Evolutionary conservation across 805 yeast species (phyloP), one percentile per base, ranked within the genome.

Genomic region (Pichia paraexigua): DNA sequence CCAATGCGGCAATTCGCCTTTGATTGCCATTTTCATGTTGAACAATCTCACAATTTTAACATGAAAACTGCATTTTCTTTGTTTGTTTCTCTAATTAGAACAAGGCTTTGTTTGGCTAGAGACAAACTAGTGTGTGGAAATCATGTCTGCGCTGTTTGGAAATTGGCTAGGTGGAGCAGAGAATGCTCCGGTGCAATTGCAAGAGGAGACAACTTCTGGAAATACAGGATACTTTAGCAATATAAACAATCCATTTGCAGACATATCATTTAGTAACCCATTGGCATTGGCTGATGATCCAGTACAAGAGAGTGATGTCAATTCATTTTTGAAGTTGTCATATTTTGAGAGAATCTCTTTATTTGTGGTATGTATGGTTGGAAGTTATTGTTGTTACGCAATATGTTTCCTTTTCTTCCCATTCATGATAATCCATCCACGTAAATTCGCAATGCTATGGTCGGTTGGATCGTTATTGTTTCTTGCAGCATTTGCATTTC

Each of bases 361-460:
- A 5, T 92, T 91, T 63, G 76, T 80, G 7, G 80, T 84, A 43
- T 87, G 94, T 57, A 68, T 91, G 2, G 71, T 78, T 0, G 92
- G 88, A 0, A 76, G 95, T 0, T 69, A 75, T 18, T 78, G 83
- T 1, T 87, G 96, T 60, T 91, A 87, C 64, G 72, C 80, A 17
- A 67, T 89, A 24, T 84, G 96, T 60, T 77, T 89, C 57, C 78
- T 87, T 46, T 68, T 91, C 59, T 82, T 91, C 66, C 97, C 97
- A 0, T 83, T 90, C 7, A 70, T 90, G 53, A 89, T 92, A 3
- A 66, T 87, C 40, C 80, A 83, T 57, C 97, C 97, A 11, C 74
- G 89, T 48, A 91, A 91, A 66, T 90, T 91, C 63, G 95, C 94
- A 12, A 69, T 80, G 37, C 61, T 83, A 21, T 91, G 97, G 97